Base-by-base conservation (phyloP, 306 rosid species). In the Neltuma alba region DNA sequence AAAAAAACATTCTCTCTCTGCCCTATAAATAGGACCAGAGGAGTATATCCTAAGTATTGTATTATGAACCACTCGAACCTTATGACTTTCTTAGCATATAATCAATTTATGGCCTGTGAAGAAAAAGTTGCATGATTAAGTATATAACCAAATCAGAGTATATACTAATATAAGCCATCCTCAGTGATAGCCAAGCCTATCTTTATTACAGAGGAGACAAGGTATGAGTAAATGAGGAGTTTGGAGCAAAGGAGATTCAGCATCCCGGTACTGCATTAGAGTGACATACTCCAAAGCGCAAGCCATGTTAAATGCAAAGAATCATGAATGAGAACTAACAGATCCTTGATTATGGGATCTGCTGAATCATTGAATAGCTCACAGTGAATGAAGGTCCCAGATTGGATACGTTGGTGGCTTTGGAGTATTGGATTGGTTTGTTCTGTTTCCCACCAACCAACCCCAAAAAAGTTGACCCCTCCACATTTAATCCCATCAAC, bases 401-500 rank as follows among this genome's bases (percentile, higher is more conserved):
- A 25, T 58, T 16, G 55, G 52, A 15, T 45, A 16, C 18, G 15
- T 14, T 5, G 20, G 55, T 5, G 44, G 44, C 13, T 16, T 2
- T 27, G 64, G 36, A 57, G 63, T 6, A 23, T 50, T 50, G 2
- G 14, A 54, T 23, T 58, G 31, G 64, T 11, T 13, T 58, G 6
- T 2, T 16, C 55, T 16, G 55, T 16, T 48, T 48, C 21, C 64
- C 34, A 58, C 4, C 64, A 27, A 58, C 64, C 34, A 25, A 25
- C 34, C 34, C 64, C 2, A 25, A 3, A 6, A 25, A 58, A 58
- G 64, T 58, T 58, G 64, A 58, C 34, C 10, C 27, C 34, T 76
- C 81, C 77, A 58, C 76, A 83, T 86, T 88, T 80, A 87, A 75
- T 83, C 75, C 76, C 76, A 31, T 81, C 86, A 91, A 92, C 88